These are phyloP conservation scores for Cocos nucifera DNA, from an alignment of 176 grass and related monocot genomes.

Conservation along the genomic window DNA sequence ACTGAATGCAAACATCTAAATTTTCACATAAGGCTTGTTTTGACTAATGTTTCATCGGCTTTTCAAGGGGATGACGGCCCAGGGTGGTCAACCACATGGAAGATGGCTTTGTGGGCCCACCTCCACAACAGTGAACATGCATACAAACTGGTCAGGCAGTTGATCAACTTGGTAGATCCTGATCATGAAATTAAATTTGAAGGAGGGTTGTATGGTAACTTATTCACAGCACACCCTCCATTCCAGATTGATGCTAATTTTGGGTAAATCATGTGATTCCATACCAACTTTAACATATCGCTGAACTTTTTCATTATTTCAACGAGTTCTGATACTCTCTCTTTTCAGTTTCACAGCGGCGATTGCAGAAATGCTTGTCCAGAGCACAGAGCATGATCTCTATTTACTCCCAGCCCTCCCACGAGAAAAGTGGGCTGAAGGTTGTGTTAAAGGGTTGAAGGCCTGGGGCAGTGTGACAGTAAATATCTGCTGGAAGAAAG, in stretches of 20 bases:
- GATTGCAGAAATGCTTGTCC: constrained; percentile 75
- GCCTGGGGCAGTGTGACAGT: constrained; percentile 52
- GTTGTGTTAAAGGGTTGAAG: constrained; percentile 69
- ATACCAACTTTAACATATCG: too few species aligned
- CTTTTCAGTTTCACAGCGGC: constrained; percentile 66
- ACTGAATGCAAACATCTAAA: too few species aligned
- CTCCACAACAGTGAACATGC: constrained; percentile 74
- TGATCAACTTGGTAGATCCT: constrained; percentile 79
- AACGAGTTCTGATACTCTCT: neutral
- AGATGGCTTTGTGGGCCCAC: constrained; percentile 85
- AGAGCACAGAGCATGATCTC: constrained; percentile 59
- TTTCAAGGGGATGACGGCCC: constrained; percentile 71
- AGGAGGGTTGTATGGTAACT: constrained; percentile 92
- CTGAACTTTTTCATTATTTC: neutral
- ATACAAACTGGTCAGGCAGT: constrained; percentile 69
- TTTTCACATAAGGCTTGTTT: neutral
- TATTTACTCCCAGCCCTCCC: constrained; percentile 74
- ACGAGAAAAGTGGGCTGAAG: constrained; percentile 55
- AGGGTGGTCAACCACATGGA: constrained; percentile 95
- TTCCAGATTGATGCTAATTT: constrained; percentile 99
- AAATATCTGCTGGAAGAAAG: constrained; percentile 77
- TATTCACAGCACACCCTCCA: constrained; percentile 89
- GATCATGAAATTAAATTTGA: constrained; percentile 44
- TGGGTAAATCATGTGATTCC: constrained; percentile 31
- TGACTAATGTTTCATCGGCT: neutral